phyloP scores from a whole-genome alignment of 805 yeast species.

The Wickerhamiella siamensis region DNA sequence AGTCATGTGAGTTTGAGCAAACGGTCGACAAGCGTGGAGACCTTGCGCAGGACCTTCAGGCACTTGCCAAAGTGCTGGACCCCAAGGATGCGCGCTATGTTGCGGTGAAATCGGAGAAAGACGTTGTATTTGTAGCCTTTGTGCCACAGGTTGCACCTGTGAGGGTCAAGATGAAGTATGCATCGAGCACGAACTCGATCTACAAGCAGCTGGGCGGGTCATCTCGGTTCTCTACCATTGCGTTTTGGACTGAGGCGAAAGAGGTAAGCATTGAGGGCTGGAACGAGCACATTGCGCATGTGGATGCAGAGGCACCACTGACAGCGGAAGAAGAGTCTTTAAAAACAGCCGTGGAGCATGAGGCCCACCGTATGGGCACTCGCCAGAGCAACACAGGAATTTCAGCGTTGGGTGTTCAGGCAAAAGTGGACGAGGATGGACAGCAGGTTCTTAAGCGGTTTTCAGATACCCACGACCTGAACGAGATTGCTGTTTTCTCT shows the following conservation, averaged over 20 bases:
- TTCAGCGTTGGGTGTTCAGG: conserved; percentile 14
- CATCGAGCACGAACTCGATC: conserved; percentile 71
- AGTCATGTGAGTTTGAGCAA: conserved; percentile 26
- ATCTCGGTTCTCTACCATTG: conserved; percentile 34
- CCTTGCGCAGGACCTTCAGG: conserved; percentile 27
- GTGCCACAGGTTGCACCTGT: conserved; percentile 81
- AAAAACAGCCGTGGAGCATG: conserved; percentile 32
- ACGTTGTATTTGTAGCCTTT: conserved; percentile 55
- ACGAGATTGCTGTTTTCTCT: conserved; percentile 27
- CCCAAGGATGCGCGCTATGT: conserved; percentile 37
- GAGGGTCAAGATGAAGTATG: conserved; percentile 81
- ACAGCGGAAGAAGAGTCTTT: conserved; percentile 46
- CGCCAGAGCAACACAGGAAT: conserved; percentile 15
- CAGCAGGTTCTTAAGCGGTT: conserved; percentile 13
- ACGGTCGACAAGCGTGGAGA: conserved; percentile 22
- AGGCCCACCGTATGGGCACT: conserved; percentile 27
- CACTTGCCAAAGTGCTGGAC: conserved; percentile 23
- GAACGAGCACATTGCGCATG: conserved; percentile 28
- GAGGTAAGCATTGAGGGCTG: conserved; percentile 43
- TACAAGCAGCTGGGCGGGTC: conserved; percentile 57
- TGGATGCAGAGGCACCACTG: conserved; percentile 32
- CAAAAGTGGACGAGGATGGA: conserved; percentile 14
- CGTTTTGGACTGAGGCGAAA: conserved; percentile 41
- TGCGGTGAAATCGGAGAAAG: conserved; percentile 26
- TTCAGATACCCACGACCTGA: conserved; percentile 5